Percentiles rank a stretch among this genome's conserved stretches.
These are phyloP conservation scores for Blastobotrys malaysiensis DNA, from an alignment of 1,139 yeast species.

Conservation along the genomic window DNA sequence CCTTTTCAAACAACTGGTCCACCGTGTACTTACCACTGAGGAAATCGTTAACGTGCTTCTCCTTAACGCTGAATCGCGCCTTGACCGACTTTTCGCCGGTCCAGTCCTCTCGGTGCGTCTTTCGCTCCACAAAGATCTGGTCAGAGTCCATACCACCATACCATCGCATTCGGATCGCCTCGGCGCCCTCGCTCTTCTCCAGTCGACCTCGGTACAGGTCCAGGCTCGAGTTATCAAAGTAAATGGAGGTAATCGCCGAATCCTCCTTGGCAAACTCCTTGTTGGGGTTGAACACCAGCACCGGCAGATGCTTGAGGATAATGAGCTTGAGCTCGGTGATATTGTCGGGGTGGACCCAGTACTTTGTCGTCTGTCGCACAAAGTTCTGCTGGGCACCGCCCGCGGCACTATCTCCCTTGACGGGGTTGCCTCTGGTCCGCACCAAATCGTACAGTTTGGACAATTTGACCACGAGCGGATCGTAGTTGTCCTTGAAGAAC, in stretches of 20 bases:
- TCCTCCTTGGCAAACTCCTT: conserved; percentile 94
- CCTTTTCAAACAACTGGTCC: conserved; percentile 82
- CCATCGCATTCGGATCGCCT: conserved; percentile 97
- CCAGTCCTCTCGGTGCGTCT: conserved; percentile 99
- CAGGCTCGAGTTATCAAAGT: conserved; percentile 82
- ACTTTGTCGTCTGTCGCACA: conserved; percentile 95
- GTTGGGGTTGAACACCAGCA: conserved; percentile 89
- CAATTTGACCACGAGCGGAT: conserved; percentile 77
- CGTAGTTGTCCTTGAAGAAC: conserved; percentile 92
- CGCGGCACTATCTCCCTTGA: conserved; percentile 88
- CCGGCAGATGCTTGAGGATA: conserved; percentile 90
- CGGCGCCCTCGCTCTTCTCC: conserved; percentile 97
- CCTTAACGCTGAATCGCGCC: conserved; percentile 90
- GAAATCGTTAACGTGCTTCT: conserved; percentile 81
- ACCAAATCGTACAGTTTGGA: conserved; percentile 88
- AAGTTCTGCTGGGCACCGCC: conserved; percentile 98
- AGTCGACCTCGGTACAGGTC: conserved; percentile 92
- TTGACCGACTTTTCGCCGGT: conserved; percentile 98
- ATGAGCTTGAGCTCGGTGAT: conserved; percentile 94
- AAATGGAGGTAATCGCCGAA: conserved; percentile 92
- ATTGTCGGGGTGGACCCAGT: conserved; percentile 99
- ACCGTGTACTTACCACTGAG: conserved; percentile 81
- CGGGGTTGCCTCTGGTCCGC: conserved; percentile 92
- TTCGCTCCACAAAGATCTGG: conserved; percentile 90
- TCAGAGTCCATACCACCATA: conserved; percentile 96